Percentiles rank a stretch among this genome's conserved stretches.
phyloP scores from a whole-genome alignment of 148 eudicot species.

The Fagopyrum homotropicum region DNA sequence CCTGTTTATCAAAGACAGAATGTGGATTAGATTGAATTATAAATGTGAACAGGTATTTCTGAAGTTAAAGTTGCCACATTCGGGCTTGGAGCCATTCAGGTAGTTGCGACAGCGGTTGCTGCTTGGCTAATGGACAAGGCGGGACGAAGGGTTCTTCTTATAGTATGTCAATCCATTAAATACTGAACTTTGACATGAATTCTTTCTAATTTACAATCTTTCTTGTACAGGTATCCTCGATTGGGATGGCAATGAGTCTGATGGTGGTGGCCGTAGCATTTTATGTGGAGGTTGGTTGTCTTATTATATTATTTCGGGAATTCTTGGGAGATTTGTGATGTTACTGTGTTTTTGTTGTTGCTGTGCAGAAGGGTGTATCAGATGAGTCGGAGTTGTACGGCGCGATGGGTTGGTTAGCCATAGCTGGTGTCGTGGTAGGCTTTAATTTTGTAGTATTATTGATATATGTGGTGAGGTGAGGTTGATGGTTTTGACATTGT shows the following conservation, averaged over 20 bases:
- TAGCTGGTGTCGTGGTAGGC: constrained; percentile 73
- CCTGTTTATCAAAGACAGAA: background rate
- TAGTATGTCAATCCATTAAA: constrained; percentile 29
- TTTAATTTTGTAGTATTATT: background rate
- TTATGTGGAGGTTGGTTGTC: constrained; percentile 2
- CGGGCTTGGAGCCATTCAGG: constrained; percentile 87
- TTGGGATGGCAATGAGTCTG: constrained; percentile 8
- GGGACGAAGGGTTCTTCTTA: constrained; percentile 70
- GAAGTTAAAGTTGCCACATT: constrained; percentile 66
- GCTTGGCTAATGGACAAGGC: constrained; percentile 78
- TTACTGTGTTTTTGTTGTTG: background rate
- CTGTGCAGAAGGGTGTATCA: constrained; percentile 41
- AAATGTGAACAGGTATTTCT: constrained; percentile 47
- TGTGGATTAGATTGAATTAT: background rate
- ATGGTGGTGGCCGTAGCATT: background rate
- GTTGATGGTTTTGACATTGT: background rate
- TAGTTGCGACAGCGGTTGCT: constrained; percentile 64
- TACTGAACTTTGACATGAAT: too few relatives aligned
- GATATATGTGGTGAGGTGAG: background rate
- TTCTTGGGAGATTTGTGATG: too few relatives aligned
- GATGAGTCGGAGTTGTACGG: constrained; percentile 32
- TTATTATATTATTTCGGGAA: background rate
- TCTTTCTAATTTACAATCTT: too few relatives aligned
- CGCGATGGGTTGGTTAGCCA: constrained; percentile 44
- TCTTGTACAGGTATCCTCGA: background rate